These are phyloP conservation scores for Nakaseomyces bracarensis DNA, from an alignment of 1,139 yeast species.

Conservation along the genomic window DNA sequence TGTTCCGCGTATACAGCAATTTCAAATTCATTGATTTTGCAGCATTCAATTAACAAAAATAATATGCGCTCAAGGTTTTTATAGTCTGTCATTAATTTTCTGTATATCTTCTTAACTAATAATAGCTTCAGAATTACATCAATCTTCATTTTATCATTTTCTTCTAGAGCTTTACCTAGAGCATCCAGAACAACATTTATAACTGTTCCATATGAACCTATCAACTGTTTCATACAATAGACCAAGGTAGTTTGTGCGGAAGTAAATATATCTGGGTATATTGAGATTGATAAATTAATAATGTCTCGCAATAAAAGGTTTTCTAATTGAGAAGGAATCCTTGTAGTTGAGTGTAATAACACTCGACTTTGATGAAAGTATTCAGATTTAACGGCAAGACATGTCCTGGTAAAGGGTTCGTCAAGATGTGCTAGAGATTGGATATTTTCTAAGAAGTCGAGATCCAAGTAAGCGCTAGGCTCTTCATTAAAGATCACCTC, in stretches of 20 bases:
- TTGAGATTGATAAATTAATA: constrained; percentile 58
- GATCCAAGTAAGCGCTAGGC: constrained; percentile 39
- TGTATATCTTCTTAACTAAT: constrained; percentile 44
- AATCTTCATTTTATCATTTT: constrained; percentile 48
- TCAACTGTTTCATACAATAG: constrained; percentile 63
- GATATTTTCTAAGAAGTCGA: constrained; percentile 40
- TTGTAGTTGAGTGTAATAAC: constrained; percentile 63
- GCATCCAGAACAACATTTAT: constrained; percentile 38
- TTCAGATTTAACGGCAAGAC: constrained; percentile 69
- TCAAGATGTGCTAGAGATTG: constrained; percentile 44
- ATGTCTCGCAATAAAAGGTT: constrained; percentile 57
- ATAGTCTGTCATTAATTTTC: constrained; percentile 51
- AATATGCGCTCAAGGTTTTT: constrained; percentile 43
- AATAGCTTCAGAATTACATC: constrained; percentile 62
- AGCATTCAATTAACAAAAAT: constrained; percentile 46
- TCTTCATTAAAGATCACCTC: constrained; percentile 59
- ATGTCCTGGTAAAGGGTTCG: constrained; percentile 65
- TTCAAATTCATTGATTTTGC: constrained; percentile 50
- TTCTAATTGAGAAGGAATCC: constrained; percentile 65
- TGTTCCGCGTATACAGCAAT: constrained; percentile 46
- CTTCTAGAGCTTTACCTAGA: constrained; percentile 45
- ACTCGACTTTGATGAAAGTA: constrained; percentile 71
- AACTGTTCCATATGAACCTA: constrained; percentile 56
- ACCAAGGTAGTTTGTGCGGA: constrained; percentile 66
- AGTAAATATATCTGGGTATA: constrained; percentile 59